phyloP scores from a whole-genome alignment of 345 rosid species.

The Crucihimalaya himalaica region DNA sequence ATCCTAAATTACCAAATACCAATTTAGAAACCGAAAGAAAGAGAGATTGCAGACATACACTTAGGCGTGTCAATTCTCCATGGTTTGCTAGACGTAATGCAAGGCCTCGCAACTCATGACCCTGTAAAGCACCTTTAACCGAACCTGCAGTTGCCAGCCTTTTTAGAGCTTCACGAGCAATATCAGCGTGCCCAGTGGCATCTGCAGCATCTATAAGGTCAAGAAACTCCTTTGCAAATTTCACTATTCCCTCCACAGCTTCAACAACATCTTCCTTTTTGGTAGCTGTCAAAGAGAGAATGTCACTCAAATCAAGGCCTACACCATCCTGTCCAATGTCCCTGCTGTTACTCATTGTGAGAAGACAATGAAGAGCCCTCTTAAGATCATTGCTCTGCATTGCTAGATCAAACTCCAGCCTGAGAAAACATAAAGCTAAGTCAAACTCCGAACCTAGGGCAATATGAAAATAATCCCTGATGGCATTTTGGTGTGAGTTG shows the following conservation, averaged over 20 bases:
- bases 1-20: neutral
- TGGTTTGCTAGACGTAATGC: conserved; percentile 97
- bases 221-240: conserved; percentile 89
- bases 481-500: conserved; percentile 9
- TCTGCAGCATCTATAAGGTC: conserved; percentile 99
- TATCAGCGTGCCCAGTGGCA: conserved; percentile 90
- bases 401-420: conserved; percentile 98
- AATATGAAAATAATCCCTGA: conserved; percentile 8
- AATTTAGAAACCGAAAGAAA: conserved; percentile 11
- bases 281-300: conserved; percentile 70
- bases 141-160: conserved; percentile 96
- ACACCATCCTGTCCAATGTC: conserved; percentile 86
- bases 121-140: conserved; percentile 92
- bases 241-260: conserved; percentile 92
- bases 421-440: conserved; percentile 35
- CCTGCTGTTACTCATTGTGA: conserved; percentile 92
- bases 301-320: conserved; percentile 80
- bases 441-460: neutral
- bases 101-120: conserved; percentile 87
- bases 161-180: conserved; percentile 96
- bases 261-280: conserved; percentile 93
- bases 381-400: conserved; percentile 96
- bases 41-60: conserved; percentile 54
- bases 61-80: conserved; percentile 85
- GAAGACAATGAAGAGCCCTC: conserved; percentile 98